Base-by-base conservation (phyloP, 306 rosid genomes). In the Dryas alaskensis region DNA sequence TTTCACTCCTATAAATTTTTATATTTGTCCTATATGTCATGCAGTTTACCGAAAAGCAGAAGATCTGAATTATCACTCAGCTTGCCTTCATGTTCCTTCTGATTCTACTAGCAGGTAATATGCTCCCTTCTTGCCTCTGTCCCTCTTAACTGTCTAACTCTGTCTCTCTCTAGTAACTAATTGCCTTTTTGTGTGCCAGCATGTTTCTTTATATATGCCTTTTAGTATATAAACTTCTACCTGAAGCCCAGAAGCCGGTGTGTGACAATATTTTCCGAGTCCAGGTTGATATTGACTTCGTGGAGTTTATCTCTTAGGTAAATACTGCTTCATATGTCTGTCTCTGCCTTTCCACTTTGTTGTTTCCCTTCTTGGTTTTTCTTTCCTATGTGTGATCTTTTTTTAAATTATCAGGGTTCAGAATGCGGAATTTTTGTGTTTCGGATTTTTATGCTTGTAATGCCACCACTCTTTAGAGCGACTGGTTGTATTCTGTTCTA, bases 21-120 rank as follows among this genome's bases (percentile, higher is more conserved):
- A 80, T 78, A 65, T 58, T 60, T 81, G 43, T 69, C 67, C 11
- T 13, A 0, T 59, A 49, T 57, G 63, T 70, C 58, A 2, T 79
- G 78, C 87, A 94, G 99, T 93, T 64, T 94, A 94, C 84, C 88
- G 99, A 87, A 88, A 86, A 10, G 96, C 99, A 53, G 99, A 94
- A 88, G 99, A 92, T 83, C 92, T 94, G 97, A 94, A 94, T 85
- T 76, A 86, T 76, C 99, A 94, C 69, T 88, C 99, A 27, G 92
- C 90, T 83, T 94, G 84, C 83, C 82, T 94, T 67, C 98, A 94
- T 58, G 96, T 94, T 75, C 89, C 92, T 72, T 88, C 99, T 73
- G 99, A 94, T 88, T 94, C 99, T 73, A 87, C 90, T 78, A 96
- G 98, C 86, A 94, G 99, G 99, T 94, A 87, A 77, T 72, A 67